phyloP scores from a whole-genome alignment of 768 basidiomycete species.

The Pleurotus ostreatus region DNA sequence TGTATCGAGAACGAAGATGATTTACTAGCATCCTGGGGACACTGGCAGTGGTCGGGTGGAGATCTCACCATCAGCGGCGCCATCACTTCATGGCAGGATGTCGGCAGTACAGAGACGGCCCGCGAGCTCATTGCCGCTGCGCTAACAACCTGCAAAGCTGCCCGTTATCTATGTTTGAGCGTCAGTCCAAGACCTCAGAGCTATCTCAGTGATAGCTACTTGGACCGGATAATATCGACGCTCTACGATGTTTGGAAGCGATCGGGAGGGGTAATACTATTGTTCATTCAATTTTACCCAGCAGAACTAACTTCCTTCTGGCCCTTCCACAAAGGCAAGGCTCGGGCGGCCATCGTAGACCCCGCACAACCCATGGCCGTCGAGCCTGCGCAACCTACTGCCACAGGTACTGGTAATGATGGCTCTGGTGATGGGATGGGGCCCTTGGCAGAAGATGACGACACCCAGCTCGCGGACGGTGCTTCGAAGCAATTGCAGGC shows the following conservation, averaged over 20 bases:
- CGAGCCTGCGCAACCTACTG: no score
- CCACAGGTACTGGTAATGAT: no score
- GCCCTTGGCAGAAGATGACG: no score
- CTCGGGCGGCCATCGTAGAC: no score
- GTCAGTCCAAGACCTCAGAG: background rate
- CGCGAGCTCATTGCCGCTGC: constrained; percentile 13
- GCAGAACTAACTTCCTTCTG: no score
- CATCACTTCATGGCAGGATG: constrained; percentile 8
- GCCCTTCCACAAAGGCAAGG: no score
- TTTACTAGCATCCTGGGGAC: constrained; percentile 10
- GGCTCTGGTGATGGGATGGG: no score
- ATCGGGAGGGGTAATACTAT: background rate
- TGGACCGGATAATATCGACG: background rate
- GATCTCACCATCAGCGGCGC: background rate
- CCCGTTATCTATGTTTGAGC: constrained; percentile 4
- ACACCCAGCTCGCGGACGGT: no score
- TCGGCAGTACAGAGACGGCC: constrained; percentile 8
- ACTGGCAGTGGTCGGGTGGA: constrained; percentile 11
- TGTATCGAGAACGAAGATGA: constrained; percentile 7
- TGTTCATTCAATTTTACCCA: no score
- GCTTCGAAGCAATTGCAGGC: no score
- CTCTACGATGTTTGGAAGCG: constrained; percentile 1
- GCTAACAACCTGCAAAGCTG: constrained; percentile 11
- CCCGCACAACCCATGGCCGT: no score
- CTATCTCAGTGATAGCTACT: constrained; percentile 5